phyloP scores from a whole-genome alignment of 345 rosid species.

The Jatropha curcas region DNA sequence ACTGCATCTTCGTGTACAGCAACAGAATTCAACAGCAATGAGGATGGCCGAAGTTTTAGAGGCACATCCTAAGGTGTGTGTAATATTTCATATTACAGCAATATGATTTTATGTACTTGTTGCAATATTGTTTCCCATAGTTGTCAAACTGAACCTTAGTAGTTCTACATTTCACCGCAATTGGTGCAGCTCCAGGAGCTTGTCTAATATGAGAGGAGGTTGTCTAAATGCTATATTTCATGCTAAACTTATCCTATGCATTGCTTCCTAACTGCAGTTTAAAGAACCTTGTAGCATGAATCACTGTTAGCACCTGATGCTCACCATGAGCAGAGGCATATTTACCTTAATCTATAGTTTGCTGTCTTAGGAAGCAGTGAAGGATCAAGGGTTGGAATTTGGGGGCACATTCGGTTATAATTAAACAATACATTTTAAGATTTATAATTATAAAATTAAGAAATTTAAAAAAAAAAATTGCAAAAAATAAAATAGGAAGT shows the following conservation, averaged over 20 bases:
- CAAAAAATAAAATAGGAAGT: too few species aligned
- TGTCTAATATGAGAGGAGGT: not conserved
- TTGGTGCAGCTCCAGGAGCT: not conserved
- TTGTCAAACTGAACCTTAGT: not conserved
- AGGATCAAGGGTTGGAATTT: too few species aligned
- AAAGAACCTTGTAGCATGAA: not conserved
- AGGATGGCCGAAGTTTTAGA: conserved; percentile 99
- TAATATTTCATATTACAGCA: not conserved
- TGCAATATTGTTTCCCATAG: too few species aligned
- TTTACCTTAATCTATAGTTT: not conserved
- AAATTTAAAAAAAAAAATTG: too few species aligned
- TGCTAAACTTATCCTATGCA: not conserved
- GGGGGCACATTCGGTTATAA: too few species aligned
- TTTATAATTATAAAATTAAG: too few species aligned
- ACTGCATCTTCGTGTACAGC: conserved; percentile 97
- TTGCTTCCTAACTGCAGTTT: not conserved
- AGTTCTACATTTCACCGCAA: not conserved
- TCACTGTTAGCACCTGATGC: not conserved
- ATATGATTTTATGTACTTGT: not conserved
- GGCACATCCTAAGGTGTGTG: conserved; percentile 95
- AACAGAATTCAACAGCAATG: conserved; percentile 86
- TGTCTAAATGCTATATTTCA: not conserved
- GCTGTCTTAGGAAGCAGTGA: not conserved
- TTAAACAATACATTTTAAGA: too few species aligned
- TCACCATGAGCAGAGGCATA: not conserved